A percentile compares a stretch with the other conserved stretches of the same genome.
These are phyloP conservation scores for Medicago lupulina DNA, from an alignment of 306 rosid genomes.

Conservation along the genomic window DNA sequence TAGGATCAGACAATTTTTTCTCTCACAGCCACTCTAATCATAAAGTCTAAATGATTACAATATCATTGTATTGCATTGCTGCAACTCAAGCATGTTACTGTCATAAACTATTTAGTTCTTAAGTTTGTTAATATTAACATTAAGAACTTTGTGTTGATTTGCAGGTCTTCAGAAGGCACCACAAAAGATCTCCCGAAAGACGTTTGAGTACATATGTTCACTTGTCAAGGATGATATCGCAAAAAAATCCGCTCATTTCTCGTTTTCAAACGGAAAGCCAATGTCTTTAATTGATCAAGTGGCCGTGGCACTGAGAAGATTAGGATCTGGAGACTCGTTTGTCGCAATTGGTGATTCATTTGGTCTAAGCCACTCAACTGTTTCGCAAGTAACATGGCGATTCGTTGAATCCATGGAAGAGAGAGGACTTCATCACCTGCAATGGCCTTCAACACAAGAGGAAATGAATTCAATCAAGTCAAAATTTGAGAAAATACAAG, in stretches of 20 bases:
- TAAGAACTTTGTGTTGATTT: conserved; percentile 33
- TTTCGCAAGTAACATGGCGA: conserved; percentile 86
- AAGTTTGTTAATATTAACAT: not conserved
- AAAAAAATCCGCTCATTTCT: conserved; percentile 67
- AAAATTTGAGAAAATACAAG: conserved; percentile 71
- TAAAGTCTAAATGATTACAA: not conserved
- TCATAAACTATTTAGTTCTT: conserved; percentile 11
- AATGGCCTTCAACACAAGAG: conserved; percentile 76
- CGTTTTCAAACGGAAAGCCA: conserved; percentile 61
- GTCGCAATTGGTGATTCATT: conserved; percentile 70
- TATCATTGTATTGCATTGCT: conserved; percentile 2
- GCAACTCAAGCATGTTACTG: conserved; percentile 18
- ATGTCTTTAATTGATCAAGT: conserved; percentile 71
- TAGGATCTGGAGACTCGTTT: conserved; percentile 88
- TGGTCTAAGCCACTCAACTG: conserved; percentile 85
- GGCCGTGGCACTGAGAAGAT: conserved; percentile 84
- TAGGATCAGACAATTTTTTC: conserved; percentile 6
- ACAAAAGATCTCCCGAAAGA: conserved; percentile 61
- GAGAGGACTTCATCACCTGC: conserved; percentile 74
- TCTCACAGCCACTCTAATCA: conserved; percentile 17
- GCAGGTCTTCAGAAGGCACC: conserved; percentile 68
- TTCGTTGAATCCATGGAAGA: conserved; percentile 90
- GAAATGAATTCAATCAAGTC: conserved; percentile 70
- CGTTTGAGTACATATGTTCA: conserved; percentile 81
- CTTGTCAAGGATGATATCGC: conserved; percentile 85